phyloP scores from a whole-genome alignment of 108 stramenopile genomes.

The Aurantiochytrium sp. region DNA sequence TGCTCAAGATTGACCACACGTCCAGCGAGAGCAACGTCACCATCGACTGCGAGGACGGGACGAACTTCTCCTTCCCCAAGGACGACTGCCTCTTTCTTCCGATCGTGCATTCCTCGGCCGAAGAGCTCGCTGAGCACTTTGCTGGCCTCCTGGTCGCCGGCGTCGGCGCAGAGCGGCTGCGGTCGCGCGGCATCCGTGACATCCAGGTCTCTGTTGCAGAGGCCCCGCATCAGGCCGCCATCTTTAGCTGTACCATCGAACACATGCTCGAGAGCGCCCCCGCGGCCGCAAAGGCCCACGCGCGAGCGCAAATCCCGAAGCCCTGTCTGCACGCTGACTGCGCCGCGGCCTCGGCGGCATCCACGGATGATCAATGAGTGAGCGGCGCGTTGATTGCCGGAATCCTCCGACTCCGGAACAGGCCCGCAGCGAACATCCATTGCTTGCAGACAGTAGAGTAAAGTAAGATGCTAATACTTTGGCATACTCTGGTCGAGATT shows the following conservation, averaged over 20 bases:
- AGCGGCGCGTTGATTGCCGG: too few species aligned
- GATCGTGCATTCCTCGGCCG: slow-evolving; percentile 84
- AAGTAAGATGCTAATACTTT: too few species aligned
- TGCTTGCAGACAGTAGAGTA: too few species aligned
- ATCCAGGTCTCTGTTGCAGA: slow-evolving; percentile 83
- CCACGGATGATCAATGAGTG: too few species aligned
- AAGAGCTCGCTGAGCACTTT: slow-evolving; percentile 84
- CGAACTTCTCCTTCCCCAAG: slow-evolving; percentile 69
- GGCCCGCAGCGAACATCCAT: too few species aligned
- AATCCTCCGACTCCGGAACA: too few species aligned
- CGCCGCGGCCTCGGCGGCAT: too few species aligned
- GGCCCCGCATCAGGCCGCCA: slow-evolving; percentile 79
- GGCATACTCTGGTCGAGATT: too few species aligned
- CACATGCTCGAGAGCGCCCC: background rate
- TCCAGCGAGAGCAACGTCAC: slow-evolving; percentile 52
- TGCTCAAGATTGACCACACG: slow-evolving; percentile 56
- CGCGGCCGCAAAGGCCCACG: background rate
- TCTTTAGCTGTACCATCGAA: background rate
- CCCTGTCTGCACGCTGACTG: background rate
- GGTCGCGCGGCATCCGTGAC: slow-evolving; percentile 68
- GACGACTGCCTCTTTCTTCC: slow-evolving; percentile 82
- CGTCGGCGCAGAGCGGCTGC: slow-evolving; percentile 64
- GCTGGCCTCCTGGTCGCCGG: slow-evolving; percentile 63
- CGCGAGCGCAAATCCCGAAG: background rate
- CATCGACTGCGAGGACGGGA: slow-evolving; percentile 76